Evolutionary conservation across 208 protist species (phyloP).

Genomic region (Crithidia sp.): DNA sequence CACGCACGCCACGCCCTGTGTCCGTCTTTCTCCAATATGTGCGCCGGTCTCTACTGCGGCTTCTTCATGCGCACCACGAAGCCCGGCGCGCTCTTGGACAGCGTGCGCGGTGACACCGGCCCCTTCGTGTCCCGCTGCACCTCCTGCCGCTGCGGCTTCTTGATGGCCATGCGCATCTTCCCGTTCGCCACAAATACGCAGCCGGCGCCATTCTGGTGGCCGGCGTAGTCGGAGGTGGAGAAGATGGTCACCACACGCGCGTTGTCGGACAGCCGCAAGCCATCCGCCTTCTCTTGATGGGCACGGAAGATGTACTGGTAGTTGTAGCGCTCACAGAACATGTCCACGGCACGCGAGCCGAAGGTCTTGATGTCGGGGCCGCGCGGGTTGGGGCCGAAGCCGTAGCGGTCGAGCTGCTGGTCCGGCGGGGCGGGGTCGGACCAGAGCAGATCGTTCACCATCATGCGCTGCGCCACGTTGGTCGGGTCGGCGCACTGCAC

Average conservation of each 20-base stretch:
- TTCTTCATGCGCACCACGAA: conserved; percentile 76
- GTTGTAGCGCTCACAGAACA: conserved; percentile 93
- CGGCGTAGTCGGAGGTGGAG: conserved; percentile 92
- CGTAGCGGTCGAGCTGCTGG: conserved; percentile 86
- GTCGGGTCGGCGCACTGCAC: conserved; percentile 86
- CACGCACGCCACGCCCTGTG: neutral
- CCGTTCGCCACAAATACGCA: conserved; percentile 85
- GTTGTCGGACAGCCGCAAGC: conserved; percentile 89
- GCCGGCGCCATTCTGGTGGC: conserved; percentile 91
- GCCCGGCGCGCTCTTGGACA: conserved; percentile 64
- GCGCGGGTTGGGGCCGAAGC: conserved; percentile 90
- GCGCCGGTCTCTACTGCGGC: conserved; percentile 31
- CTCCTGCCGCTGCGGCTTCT: conserved; percentile 81
- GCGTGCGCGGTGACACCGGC: conserved; percentile 67
- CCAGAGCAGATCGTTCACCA: conserved; percentile 92
- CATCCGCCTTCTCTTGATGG: conserved; percentile 93
- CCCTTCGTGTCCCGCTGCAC: conserved; percentile 67
- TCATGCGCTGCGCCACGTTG: conserved; percentile 88
- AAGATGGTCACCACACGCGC: conserved; percentile 93
- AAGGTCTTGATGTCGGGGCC: conserved; percentile 92
- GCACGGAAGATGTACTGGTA: conserved; percentile 94
- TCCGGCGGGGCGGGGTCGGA: conserved; percentile 87
- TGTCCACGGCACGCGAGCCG: conserved; percentile 86
- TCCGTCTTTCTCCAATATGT: neutral
- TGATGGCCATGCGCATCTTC: conserved; percentile 92